phyloP scores from a whole-genome alignment of 1,284 basidiomycete species.

The Leccinum subrobustum region DNA sequence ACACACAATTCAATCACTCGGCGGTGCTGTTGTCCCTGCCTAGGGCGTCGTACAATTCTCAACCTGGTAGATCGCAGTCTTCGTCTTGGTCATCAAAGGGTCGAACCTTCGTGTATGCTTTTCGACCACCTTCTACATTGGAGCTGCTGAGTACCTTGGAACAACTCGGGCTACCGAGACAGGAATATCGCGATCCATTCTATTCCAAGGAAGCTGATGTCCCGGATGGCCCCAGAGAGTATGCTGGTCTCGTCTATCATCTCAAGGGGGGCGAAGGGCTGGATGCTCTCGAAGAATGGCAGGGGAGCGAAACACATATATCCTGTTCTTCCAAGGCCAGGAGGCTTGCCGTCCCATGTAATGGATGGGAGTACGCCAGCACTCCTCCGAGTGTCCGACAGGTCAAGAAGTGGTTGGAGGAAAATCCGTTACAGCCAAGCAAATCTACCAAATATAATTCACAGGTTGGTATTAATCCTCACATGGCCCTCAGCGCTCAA shows the following conservation, averaged over 20 bases:
- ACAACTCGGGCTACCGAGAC: slow-evolving; percentile 51
- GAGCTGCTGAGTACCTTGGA: slow-evolving; percentile 57
- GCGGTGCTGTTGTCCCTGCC: neutral
- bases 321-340: slow-evolving; percentile 1
- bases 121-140: slow-evolving; percentile 52
- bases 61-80: slow-evolving; percentile 5
- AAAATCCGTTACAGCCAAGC: slow-evolving; percentile 21
- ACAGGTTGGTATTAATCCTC: slow-evolving; percentile 44
- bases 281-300: slow-evolving; percentile 53
- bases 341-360: slow-evolving; percentile 5
- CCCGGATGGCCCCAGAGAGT: slow-evolving; percentile 70
- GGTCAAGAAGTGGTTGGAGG: slow-evolving; percentile 51
- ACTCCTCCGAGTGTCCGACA: slow-evolving; percentile 58
- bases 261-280: slow-evolving; percentile 63
- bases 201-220: slow-evolving; percentile 78
- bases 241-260: slow-evolving; percentile 76
- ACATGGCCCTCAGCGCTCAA: neutral
- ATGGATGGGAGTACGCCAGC: slow-evolving; percentile 79
- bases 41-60: slow-evolving; percentile 25
- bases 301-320: slow-evolving; percentile 16
- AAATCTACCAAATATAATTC: slow-evolving; percentile 38
- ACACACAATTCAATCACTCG: neutral
- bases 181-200: slow-evolving; percentile 74
- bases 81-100: neutral
- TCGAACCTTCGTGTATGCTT: slow-evolving; percentile 41